phyloP scores from a whole-genome alignment of 257 asterid species.

The Solanum piurae region DNA sequence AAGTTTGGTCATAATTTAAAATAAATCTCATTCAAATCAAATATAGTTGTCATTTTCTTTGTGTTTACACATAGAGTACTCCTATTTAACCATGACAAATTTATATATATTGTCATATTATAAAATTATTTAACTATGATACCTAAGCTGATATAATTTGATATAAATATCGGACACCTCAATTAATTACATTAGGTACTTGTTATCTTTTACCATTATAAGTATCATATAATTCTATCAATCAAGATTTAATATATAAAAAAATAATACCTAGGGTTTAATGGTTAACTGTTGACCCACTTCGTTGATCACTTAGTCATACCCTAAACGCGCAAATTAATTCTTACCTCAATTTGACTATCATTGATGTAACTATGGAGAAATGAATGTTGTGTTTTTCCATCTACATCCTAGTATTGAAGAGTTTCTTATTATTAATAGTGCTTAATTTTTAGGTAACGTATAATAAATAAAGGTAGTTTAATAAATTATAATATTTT shows the following conservation, averaged over 20 bases:
- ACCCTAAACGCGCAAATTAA: not conserved
- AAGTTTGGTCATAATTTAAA: not conserved
- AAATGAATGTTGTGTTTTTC: not conserved
- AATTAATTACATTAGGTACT: too few species aligned
- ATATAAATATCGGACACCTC: not conserved
- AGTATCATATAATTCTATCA: not conserved
- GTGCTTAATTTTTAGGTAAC: not conserved
- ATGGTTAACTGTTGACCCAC: accelerated
- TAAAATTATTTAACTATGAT: not conserved
- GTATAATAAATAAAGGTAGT: too few species aligned
- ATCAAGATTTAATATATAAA: not conserved
- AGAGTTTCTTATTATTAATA: not conserved
- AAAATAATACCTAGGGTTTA: not conserved
- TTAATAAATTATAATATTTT: too few species aligned
- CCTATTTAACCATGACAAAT: not conserved
- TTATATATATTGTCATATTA: not conserved
- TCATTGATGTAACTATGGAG: not conserved
- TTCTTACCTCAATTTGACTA: not conserved
- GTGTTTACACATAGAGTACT: not conserved
- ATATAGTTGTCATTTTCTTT: not conserved
- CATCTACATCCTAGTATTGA: not conserved
- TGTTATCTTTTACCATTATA: not conserved
- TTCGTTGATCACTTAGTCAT: not conserved
- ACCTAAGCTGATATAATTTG: not conserved
- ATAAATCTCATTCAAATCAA: not conserved